Evolutionary conservation across 768 basidiomycete genomes (phyloP), one percentile per base, ranked within the genome.

Genomic region (Tylopilus rubrobrunneus): DNA sequence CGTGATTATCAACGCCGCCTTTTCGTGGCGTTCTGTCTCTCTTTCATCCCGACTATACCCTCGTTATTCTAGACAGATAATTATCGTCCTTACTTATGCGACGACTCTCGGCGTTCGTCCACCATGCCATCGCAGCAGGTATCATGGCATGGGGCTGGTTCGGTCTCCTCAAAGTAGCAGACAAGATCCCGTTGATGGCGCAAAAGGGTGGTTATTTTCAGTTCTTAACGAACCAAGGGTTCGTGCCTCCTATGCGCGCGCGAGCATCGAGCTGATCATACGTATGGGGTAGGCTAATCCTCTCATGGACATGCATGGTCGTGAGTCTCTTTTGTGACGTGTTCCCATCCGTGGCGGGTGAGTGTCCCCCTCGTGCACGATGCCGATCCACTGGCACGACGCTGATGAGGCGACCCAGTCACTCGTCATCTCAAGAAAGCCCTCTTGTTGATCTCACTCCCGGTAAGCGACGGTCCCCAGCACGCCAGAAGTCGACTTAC

Each of bases 181-280:
- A 72, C 6, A 61, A 67, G 49, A 1, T 2, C 1, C 52, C 53
- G 1, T 71, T 69, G 56, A 75, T 83, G 4, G 21, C 58, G 2
- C 81, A 79, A 59, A 80, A 77, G 58, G 87, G 86, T 2, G 88
- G 88, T 0, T 81, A 84, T 57, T 78, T 77, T 40, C 84, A 85
- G 64, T 92, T 81, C 62, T 72, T 92, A 48, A 93, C 91, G 1
- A 87, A 91, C 59, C 83, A 89, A 69, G 87, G 87, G 89, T 67
- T 48, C 4, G 23, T 44, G 0, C 14, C 39, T 15, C 29, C 10
- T 1, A 9, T 25, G 37, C 27, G 36, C 17, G 12, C 11, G 12
- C 34, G 14, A 8, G 2, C 9, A 10, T 12, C 2, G 23, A 17
- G 6, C 53, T 56, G 21, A 11, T 41, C 15, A 31, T n/a, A n/a